phyloP scores from a whole-genome alignment of 306 rosid species.

The Dryas drummondii region DNA sequence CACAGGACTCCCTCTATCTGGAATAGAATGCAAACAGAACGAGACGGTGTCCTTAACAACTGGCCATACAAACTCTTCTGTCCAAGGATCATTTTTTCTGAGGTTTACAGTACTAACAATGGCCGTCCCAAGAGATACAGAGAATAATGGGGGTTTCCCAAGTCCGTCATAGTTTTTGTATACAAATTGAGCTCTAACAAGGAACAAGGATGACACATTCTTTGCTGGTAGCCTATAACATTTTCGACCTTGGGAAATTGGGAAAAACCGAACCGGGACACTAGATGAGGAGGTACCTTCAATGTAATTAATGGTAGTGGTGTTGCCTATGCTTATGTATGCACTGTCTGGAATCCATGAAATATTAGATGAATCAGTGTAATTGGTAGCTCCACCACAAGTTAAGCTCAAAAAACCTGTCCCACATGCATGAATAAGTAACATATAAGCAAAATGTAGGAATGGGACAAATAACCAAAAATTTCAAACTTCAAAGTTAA shows the following conservation, averaged over 20 bases:
- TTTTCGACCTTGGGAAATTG: conserved; percentile 33
- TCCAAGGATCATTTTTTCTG: conserved; percentile 61
- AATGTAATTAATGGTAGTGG: conserved; percentile 34
- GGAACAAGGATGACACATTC: conserved; percentile 57
- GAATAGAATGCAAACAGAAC: conserved; percentile 59
- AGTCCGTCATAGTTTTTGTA: conserved; percentile 80
- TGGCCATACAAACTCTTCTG: conserved; percentile 79
- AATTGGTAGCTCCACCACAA: conserved; percentile 74
- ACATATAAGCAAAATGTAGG: not conserved
- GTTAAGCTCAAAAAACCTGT: conserved; percentile 89
- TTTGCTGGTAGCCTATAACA: conserved; percentile 59
- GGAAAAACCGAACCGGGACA: conserved; percentile 61
- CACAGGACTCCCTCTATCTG: conserved; percentile 60
- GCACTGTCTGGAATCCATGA: conserved; percentile 71
- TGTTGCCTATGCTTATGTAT: conserved; percentile 59
- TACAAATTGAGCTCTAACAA: conserved; percentile 69
- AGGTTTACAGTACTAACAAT: conserved; percentile 54
- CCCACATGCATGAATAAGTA: conserved; percentile 25
- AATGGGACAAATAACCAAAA: not conserved
- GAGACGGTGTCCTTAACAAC: conserved; percentile 49
- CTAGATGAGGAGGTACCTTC: conserved; percentile 35
- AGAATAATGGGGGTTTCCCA: conserved; percentile 65
- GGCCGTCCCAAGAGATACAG: conserved; percentile 82
- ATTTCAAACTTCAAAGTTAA: too few species aligned
- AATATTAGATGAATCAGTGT: conserved; percentile 57